Evolutionary conservation across 192 early-diverging fungal genomes (phyloP).

Genomic region (Dispira parvispora): DNA sequence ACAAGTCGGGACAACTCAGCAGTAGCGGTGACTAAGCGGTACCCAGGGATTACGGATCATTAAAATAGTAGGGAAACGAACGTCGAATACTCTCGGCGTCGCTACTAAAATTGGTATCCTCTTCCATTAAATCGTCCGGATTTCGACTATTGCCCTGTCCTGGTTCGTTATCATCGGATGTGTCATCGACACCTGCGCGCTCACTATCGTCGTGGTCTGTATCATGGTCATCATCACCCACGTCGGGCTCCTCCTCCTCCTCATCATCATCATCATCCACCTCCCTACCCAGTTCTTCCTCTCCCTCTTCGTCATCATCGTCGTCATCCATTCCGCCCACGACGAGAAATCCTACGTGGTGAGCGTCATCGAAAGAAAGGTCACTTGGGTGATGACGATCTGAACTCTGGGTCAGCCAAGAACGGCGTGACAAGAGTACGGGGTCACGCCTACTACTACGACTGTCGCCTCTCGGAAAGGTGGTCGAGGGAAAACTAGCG

Average conservation of each 20-base stretch:
- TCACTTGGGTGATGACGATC: not conserved
- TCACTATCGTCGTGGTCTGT: not conserved
- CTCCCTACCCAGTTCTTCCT: not conserved
- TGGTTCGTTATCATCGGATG: not conserved
- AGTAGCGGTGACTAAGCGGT: no score
- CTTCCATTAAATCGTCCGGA: no score
- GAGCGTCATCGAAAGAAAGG: not conserved
- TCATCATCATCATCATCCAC: slow-evolving; percentile 2
- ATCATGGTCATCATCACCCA: not conserved
- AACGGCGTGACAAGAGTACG: not conserved
- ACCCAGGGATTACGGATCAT: no score
- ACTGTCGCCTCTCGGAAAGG: not conserved
- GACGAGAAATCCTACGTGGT: not conserved
- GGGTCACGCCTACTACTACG: not conserved
- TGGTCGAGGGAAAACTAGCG: not conserved
- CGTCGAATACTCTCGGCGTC: no score
- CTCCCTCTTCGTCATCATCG: not conserved
- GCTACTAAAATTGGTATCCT: no score
- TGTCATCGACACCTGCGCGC: not conserved
- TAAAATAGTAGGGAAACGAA: no score
- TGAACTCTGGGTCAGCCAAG: not conserved
- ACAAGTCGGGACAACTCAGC: no score
- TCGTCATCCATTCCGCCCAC: not conserved
- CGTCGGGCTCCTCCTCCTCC: not conserved
- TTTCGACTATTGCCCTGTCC: no score